These are phyloP conservation scores for Mycena leptocephala DNA, from an alignment of 768 basidiomycete species.

Conservation along the genomic window DNA sequence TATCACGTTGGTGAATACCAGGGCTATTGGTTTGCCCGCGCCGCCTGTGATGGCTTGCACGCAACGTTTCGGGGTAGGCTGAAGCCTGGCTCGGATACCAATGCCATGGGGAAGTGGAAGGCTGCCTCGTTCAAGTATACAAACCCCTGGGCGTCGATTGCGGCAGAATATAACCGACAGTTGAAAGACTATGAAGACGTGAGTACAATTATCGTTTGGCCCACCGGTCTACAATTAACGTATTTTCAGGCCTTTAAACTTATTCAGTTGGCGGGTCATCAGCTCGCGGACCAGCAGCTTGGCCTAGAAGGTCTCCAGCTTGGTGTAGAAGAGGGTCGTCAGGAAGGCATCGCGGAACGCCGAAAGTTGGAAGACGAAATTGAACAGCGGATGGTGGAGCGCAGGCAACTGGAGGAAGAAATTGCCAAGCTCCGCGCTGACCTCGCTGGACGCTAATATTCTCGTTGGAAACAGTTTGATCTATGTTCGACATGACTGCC, in stretches of 20 bases:
- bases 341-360: constrained; percentile 6
- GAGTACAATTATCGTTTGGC: background rate
- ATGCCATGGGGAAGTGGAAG: constrained; percentile 20
- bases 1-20: constrained; percentile 23
- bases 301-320: background rate
- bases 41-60: constrained; percentile 18
- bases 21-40: constrained; percentile 19
- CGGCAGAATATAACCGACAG: background rate
- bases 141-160: constrained; percentile 6
- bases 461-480: background rate
- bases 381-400: background rate
- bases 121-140: constrained; percentile 4
- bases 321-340: background rate
- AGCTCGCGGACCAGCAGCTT: background rate
- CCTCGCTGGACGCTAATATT: background rate
- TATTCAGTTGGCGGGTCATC: constrained; percentile 2
- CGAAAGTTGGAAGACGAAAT: background rate
- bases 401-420: background rate
- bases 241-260: constrained; percentile 11
- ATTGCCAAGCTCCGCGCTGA: constrained; percentile 1
- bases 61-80: constrained; percentile 1
- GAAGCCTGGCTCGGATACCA: background rate
- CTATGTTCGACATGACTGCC: background rate
- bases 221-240: background rate
- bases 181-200: constrained; percentile 3